A percentile compares a stretch with the other conserved stretches of the same genome.
These are phyloP conservation scores for Alternaria solani DNA, from an alignment of 2,329 filamentous ascomycete genomes.

Conservation along the genomic window DNA sequence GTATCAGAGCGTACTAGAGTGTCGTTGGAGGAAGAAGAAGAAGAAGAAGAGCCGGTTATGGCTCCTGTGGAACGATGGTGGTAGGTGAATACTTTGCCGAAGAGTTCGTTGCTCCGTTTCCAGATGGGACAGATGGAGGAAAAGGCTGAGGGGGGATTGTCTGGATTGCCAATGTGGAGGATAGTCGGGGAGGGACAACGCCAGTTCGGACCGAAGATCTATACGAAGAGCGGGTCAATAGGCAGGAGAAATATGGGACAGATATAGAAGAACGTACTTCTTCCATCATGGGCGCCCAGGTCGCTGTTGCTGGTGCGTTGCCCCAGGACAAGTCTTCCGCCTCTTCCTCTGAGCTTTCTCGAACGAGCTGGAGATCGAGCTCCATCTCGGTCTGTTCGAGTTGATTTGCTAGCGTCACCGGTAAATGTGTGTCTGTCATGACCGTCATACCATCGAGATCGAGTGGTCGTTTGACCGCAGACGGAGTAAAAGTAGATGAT, in stretches of 20 bases:
- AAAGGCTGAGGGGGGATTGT: slow-evolving; percentile 1
- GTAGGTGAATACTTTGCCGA: slow-evolving; percentile 36
- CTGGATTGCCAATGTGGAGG: slow-evolving; percentile 39
- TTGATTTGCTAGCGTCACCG: background rate
- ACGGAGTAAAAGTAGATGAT: slow-evolving; percentile 22
- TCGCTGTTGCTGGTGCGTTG: slow-evolving; percentile 30
- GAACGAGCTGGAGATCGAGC: slow-evolving; percentile 26
- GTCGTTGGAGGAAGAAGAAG: background rate
- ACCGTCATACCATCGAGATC: slow-evolving; percentile 48
- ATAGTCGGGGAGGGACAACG: slow-evolving; percentile 40
- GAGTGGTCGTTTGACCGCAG: slow-evolving; percentile 18
- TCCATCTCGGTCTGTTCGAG: slow-evolving; percentile 16
- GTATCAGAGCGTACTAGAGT: background rate
- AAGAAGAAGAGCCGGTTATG: background rate
- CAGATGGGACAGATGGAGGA: slow-evolving; percentile 35
- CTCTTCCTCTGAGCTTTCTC: slow-evolving; percentile 20
- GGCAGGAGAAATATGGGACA: too few relatives aligned
- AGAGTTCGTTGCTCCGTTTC: slow-evolving; percentile 44
- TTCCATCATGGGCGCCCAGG: slow-evolving; percentile 41
- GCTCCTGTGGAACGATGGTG: slow-evolving; percentile 1
- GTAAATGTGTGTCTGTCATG: slow-evolving; percentile 19
- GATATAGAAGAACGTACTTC: slow-evolving; percentile 22
- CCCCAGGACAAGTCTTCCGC: slow-evolving; percentile 23
- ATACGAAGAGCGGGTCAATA: background rate
- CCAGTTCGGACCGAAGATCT: slow-evolving; percentile 44